Percentiles rank a stretch among this genome's conserved stretches.
Conservation (phyloP, 768 basidiomycete species). For the Chiua virens region DNA sequence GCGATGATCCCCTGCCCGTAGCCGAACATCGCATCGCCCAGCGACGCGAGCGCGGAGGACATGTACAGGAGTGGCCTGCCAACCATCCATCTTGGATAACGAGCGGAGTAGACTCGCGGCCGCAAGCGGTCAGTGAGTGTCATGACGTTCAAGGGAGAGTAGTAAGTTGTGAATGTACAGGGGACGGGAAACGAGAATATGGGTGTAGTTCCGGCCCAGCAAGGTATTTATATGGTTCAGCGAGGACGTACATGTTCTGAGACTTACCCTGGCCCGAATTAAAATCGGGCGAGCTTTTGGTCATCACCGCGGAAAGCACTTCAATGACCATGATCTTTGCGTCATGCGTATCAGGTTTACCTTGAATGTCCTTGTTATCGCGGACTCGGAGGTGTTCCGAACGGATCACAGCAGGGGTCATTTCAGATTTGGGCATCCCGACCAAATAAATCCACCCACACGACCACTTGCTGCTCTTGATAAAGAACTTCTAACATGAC, state of each 20-base stretch:
- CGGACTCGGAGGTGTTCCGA: too few relatives aligned
- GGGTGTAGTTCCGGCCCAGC: neutral
- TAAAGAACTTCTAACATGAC: slow-evolving; percentile 43
- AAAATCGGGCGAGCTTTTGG: slow-evolving; percentile 14
- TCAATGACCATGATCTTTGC: too few relatives aligned
- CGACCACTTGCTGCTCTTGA: neutral
- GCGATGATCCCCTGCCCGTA: slow-evolving; percentile 56
- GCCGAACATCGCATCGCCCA: slow-evolving; percentile 58
- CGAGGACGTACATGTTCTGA: slow-evolving; percentile 4
- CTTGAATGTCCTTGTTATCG: too few relatives aligned
- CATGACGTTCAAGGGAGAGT: slow-evolving; percentile 19
- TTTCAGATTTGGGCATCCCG: too few relatives aligned
- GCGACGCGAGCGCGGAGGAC: slow-evolving; percentile 52
- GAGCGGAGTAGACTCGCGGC: slow-evolving; percentile 40
- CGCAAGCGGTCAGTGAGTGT: slow-evolving; percentile 30
- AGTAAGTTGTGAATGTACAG: neutral
- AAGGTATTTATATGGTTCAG: slow-evolving; percentile 25
- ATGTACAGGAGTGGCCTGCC: slow-evolving; percentile 49
- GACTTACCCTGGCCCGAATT: slow-evolving; percentile 17
- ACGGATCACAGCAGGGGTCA: too few relatives aligned
- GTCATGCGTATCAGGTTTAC: too few relatives aligned
- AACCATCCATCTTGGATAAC: slow-evolving; percentile 54
- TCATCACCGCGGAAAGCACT: neutral
- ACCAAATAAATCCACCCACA: slow-evolving; percentile 3
- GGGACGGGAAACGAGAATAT: neutral